phyloP scores from a whole-genome alignment of 345 rosid species.

The Linum trigynum region DNA sequence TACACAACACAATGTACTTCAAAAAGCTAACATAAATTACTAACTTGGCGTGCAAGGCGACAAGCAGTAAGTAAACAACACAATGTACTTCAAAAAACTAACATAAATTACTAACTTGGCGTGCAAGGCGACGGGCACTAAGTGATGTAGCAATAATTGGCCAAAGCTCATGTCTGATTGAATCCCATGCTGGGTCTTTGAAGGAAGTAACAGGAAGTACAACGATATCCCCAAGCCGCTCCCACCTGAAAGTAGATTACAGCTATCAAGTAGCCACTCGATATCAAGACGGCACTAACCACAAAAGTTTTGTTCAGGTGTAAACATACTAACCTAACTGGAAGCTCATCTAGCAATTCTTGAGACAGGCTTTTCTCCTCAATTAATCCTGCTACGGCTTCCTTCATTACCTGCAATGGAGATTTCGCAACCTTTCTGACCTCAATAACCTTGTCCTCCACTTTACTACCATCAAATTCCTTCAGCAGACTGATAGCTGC shows the following conservation, averaged over 20 bases:
- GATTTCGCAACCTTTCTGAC: constrained; percentile 46
- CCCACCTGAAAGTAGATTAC: constrained; percentile 57
- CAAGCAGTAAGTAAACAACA: constrained; percentile 7
- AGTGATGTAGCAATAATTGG: constrained; percentile 52
- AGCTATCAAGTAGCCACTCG: constrained; percentile 1
- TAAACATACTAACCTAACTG: constrained; percentile 43
- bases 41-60: constrained; percentile 80
- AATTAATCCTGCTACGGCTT: constrained; percentile 43
- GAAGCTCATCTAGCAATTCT: constrained; percentile 57
- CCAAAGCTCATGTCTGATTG: constrained; percentile 66
- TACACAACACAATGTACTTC: too few species aligned
- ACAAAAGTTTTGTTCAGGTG: background rate
- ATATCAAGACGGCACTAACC: background rate
- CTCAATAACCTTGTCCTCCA: constrained; percentile 43
- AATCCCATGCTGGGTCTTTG: constrained; percentile 66
- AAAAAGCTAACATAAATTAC: constrained; percentile 10
- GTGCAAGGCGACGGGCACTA: constrained; percentile 58
- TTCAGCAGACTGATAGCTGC: constrained; percentile 48
- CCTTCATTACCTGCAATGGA: constrained; percentile 51
- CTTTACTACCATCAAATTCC: constrained; percentile 46
- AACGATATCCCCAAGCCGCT: constrained; percentile 72
- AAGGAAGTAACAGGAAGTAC: constrained; percentile 76
- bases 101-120: constrained; percentile 44
- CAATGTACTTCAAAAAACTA: background rate
- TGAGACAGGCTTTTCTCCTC: constrained; percentile 39